A percentile compares a stretch with the other conserved stretches of the same genome.
Conservation (phyloP, 2,329 filamentous ascomycete genomes). For the Juglanconis sp. region DNA sequence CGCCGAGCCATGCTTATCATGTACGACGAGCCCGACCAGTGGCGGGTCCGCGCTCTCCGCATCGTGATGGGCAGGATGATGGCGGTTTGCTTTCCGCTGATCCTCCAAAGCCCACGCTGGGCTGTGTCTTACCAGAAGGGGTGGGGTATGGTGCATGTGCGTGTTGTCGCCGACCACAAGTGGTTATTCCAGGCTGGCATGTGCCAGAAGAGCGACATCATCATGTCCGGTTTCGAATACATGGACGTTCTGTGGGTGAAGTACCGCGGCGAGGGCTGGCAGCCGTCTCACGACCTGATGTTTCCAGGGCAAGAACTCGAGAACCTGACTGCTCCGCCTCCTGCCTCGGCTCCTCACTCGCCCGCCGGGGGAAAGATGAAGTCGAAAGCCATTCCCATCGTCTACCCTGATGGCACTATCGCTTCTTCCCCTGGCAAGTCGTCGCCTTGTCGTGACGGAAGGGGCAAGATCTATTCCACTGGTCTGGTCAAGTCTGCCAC, state of each 20-base stretch:
- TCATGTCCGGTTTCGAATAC: slow-evolving; percentile 11
- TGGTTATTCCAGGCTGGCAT: slow-evolving; percentile 8
- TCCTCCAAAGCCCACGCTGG: slow-evolving; percentile 22
- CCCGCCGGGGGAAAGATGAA: neutral
- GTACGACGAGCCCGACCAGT: slow-evolving; percentile 24
- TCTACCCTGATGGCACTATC: neutral
- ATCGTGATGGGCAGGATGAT: slow-evolving; percentile 24
- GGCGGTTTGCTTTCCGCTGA: slow-evolving; percentile 21
- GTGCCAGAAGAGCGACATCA: neutral
- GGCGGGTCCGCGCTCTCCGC: slow-evolving; percentile 21
- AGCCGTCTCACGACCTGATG: slow-evolving; percentile 4
- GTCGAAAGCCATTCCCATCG: slow-evolving; percentile 12
- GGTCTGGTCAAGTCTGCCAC: slow-evolving; percentile 1
- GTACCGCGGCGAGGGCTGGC: slow-evolving; percentile 3
- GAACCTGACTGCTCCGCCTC: neutral
- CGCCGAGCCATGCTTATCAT: slow-evolving; percentile 21
- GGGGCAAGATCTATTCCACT: neutral
- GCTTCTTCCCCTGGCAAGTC: neutral
- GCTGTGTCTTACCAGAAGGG: neutral
- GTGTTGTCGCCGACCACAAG: slow-evolving; percentile 12
- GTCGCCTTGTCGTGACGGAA: neutral
- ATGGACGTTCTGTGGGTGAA: slow-evolving; percentile 1
- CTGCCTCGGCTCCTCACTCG: neutral
- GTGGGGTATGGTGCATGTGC: slow-evolving; percentile 5
- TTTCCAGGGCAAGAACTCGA: neutral